Conservation (phyloP, 2,329 filamentous ascomycete genomes). For the Aspergillus caelatus region DNA sequence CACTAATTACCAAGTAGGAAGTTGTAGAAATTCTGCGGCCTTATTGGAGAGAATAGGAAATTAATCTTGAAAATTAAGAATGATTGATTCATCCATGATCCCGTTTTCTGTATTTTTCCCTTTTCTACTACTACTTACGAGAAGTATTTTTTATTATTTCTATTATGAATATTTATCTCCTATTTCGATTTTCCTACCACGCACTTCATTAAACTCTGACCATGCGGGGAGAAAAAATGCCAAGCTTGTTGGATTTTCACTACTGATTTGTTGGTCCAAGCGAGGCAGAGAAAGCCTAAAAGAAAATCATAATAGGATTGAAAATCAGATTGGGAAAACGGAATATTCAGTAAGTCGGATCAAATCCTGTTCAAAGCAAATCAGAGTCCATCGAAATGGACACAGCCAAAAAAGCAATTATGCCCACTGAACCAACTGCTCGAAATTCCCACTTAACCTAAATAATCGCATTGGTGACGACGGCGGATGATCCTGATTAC, state of each 20-base stretch:
- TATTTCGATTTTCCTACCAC: not conserved
- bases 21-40: not conserved
- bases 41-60: not conserved
- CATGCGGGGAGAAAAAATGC: slow-evolving; percentile 14
- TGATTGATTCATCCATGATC: not conserved
- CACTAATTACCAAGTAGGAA: not conserved
- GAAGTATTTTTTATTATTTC: not conserved
- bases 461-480: slow-evolving; percentile 14
- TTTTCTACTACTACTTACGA: not conserved
- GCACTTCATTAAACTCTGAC: slow-evolving; percentile 10
- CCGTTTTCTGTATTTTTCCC: not conserved
- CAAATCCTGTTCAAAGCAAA: slow-evolving; percentile 4
- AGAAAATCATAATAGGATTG: slow-evolving; percentile 3
- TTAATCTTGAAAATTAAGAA: not conserved
- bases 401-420: slow-evolving; percentile 1
- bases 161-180: not conserved
- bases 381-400: slow-evolving; percentile 1
- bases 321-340: not conserved
- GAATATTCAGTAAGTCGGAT: not conserved
- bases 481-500: slow-evolving; percentile 12
- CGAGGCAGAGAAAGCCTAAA: slow-evolving; percentile 6
- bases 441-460: not conserved
- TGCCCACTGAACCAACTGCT: not conserved
- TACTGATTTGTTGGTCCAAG: slow-evolving; percentile 11
- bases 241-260: slow-evolving; percentile 6